Base-by-base conservation (phyloP, 1,284 basidiomycete species). In the Apiotrichum montevideense region DNA sequence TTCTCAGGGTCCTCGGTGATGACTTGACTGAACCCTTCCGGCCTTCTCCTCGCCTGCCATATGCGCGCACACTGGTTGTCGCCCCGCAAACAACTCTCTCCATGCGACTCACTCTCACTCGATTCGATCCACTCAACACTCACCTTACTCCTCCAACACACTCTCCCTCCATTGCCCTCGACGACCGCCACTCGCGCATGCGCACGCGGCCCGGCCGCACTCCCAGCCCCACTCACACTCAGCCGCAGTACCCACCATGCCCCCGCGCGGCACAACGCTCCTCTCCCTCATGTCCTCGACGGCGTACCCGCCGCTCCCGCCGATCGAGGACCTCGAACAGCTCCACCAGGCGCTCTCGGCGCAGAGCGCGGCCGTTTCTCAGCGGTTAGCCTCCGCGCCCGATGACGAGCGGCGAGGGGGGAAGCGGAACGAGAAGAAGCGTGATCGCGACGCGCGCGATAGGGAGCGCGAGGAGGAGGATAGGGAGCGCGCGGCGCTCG, bases 271-370 rank as follows among this genome's bases (percentile, higher is more conserved):
- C 1, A 52, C 63, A 21, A 59, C 59, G 8, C 51, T 73, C 15
- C 57, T 67, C 33, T 56, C 61, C 10, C 59, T 75, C 51, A 67
- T 75, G 49, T 55, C 63, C n/a, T 69, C 71, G 35, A 66, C 70
- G 9, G 42, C 65, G 6, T 75, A 74, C 46, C 70, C 69, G 52
- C 73, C 80, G 11, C 79, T 90, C 13, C 88, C 89, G 3, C 78
- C 81, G 10, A 81, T 84, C 29, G 83, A 86, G 56, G 88, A 90
- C 49, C 83, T 91, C 51, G 84, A 87, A 59, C 65, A 74, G 34
- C 80, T 90, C 11, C 81, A 84, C 34, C 66, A 78, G 32, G 84
- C 87, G 66, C 80, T 92, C 47, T 77, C 74, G 58, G 65, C 79
- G 46, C 77, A 85, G 57, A 81, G 80, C 64, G 77, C 81, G 61